Percentiles rank a stretch among this genome's conserved stretches.
Conservation (phyloP, 352 stramenopile genomes). For the Phytophthora sojae region DNA sequence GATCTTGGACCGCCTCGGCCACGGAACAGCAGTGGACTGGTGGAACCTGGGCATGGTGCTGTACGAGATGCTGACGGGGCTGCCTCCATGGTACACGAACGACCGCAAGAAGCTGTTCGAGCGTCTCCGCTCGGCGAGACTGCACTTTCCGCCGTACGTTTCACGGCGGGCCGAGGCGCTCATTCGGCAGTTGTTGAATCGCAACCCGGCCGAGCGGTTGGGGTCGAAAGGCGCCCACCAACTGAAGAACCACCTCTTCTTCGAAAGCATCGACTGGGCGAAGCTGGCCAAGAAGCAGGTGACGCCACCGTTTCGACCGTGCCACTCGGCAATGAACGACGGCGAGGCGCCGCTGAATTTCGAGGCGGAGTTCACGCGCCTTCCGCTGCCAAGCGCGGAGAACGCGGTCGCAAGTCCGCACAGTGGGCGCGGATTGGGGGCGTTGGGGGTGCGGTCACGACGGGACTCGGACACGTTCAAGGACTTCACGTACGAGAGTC, state of each 20-base stretch:
- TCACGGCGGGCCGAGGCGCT: constrained; percentile 76
- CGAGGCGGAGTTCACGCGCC: constrained; percentile 84
- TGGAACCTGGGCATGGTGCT: constrained; percentile 90
- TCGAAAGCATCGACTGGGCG: constrained; percentile 80
- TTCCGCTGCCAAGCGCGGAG: constrained; percentile 84
- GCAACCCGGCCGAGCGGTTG: constrained; percentile 73
- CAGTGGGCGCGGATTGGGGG: constrained; percentile 16
- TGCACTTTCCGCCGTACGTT: constrained; percentile 89
- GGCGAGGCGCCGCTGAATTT: constrained; percentile 86
- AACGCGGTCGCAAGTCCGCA: constrained; percentile 30
- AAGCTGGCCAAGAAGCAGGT: constrained; percentile 68
- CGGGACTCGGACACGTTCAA: constrained; percentile 83
- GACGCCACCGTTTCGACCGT: constrained; percentile 76
- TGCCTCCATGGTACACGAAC: constrained; percentile 91
- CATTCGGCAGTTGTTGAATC: constrained; percentile 84
- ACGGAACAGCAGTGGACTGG: constrained; percentile 95
- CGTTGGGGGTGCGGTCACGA: constrained; percentile 34
- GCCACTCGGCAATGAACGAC: constrained; percentile 73
- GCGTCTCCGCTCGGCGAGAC: constrained; percentile 72
- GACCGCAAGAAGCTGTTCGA: constrained; percentile 92
- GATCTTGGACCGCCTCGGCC: constrained; percentile 76
- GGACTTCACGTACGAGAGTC: constrained; percentile 83
- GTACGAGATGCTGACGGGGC: constrained; percentile 85
- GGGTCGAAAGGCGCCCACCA: constrained; percentile 73
- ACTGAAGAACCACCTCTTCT: constrained; percentile 83